A percentile compares a stretch with the other conserved stretches of the same genome.
phyloP scores from a whole-genome alignment of 805 yeast genomes.

The Naumovozyma castellii region DNA sequence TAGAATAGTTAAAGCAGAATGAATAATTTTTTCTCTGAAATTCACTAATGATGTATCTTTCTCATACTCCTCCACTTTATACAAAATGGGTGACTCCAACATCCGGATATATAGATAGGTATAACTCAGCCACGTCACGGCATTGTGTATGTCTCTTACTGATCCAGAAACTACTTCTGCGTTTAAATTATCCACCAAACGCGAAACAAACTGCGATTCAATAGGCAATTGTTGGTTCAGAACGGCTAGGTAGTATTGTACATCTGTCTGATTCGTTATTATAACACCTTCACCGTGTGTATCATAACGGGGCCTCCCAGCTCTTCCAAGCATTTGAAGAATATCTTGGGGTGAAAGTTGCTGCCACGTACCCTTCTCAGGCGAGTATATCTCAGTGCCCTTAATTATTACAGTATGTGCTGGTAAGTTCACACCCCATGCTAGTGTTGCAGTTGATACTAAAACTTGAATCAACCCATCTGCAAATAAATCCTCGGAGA shows the following conservation, averaged over 20 bases:
- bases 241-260: conserved; percentile 84
- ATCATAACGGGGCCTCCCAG: conserved; percentile 94
- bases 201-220: conserved; percentile 73
- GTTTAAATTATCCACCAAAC: conserved; percentile 64
- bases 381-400: conserved; percentile 90
- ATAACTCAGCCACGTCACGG: conserved; percentile 68
- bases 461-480: conserved; percentile 77
- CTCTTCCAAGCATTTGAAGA: conserved; percentile 95
- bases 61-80: conserved; percentile 49
- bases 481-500: conserved; percentile 79
- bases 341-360: conserved; percentile 93
- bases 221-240: conserved; percentile 86
- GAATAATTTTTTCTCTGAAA: conserved; percentile 58
- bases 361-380: conserved; percentile 81
- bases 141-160: conserved; percentile 51
- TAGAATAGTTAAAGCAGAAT: conserved; percentile 62
- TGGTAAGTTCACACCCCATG: conserved; percentile 96
- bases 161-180: conserved; percentile 80
- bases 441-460: conserved; percentile 86
- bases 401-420: conserved; percentile 90
- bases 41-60: conserved; percentile 40
- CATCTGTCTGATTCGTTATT: conserved; percentile 75
- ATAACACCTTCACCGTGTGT: conserved; percentile 88
- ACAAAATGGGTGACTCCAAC: conserved; percentile 60
- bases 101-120: conserved; percentile 76